Conservation (phyloP, 257 asterid species). For the Hygrophila difformis region DNA sequence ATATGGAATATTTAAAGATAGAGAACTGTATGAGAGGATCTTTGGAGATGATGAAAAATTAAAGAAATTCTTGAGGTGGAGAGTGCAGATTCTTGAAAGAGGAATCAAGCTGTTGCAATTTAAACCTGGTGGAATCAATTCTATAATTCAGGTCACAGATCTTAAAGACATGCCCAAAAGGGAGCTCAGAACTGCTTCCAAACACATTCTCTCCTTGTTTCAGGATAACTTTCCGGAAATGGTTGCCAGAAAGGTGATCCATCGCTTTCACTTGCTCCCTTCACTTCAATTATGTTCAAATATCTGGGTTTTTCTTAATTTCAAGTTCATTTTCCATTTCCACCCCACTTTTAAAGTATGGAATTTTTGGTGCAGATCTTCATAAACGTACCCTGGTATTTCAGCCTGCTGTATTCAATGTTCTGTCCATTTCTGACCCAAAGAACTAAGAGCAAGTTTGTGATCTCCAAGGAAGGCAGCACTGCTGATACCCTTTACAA, state of each 20-base stretch:
- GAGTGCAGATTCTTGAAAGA: slow-evolving; percentile 61
- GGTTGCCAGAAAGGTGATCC: slow-evolving; percentile 78
- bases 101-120: slow-evolving; percentile 44
- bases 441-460: slow-evolving; percentile 15
- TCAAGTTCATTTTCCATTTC: not conserved
- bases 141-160: slow-evolving; percentile 64
- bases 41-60: slow-evolving; percentile 67
- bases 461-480: not conserved
- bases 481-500: slow-evolving; percentile 3
- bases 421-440: slow-evolving; percentile 7
- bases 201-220: slow-evolving; percentile 53
- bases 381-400: slow-evolving; percentile 9
- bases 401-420: not conserved
- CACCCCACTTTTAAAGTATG: not conserved
- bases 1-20: slow-evolving; percentile 72
- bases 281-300: no score
- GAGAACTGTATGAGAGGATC: slow-evolving; percentile 46
- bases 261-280: no score
- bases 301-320: not conserved
- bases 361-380: slow-evolving; percentile 3
- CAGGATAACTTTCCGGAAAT: slow-evolving; percentile 94
- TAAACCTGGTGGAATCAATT: slow-evolving; percentile 59
- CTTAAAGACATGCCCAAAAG: slow-evolving; percentile 73
- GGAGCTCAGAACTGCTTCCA: slow-evolving; percentile 58
- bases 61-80: slow-evolving; percentile 54